These are phyloP conservation scores for Scedosporium dehoogii DNA, from an alignment of 2,329 filamentous ascomycete species.

Conservation along the genomic window DNA sequence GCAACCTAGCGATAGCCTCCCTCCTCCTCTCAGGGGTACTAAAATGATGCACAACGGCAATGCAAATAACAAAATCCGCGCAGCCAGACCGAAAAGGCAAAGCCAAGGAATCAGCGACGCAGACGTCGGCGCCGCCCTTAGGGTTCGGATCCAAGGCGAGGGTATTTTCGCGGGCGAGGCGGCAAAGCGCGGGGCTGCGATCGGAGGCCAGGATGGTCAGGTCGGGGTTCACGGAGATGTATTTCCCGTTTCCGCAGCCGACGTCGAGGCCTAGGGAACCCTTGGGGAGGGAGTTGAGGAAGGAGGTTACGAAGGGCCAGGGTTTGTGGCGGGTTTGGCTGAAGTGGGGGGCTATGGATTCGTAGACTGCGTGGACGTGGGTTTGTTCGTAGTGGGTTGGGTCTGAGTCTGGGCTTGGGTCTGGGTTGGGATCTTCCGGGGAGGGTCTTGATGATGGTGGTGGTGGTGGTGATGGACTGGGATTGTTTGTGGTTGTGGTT, in stretches of 20 bases:
- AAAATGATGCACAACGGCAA: constrained; percentile 90
- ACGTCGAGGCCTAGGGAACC: constrained; percentile 82
- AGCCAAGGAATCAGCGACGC: constrained; percentile 74
- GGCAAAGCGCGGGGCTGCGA: constrained; percentile 51
- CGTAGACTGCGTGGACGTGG: constrained; percentile 89
- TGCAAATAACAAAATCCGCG: constrained; percentile 80
- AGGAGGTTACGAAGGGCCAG: constrained; percentile 83
- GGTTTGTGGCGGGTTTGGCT: constrained; percentile 72
- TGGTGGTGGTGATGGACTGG: background rate
- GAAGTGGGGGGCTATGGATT: constrained; percentile 76
- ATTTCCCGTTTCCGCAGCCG: constrained; percentile 96
- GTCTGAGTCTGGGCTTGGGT: constrained; percentile 14
- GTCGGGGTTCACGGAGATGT: constrained; percentile 66
- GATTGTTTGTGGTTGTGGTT: background rate
- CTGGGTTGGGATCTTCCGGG: constrained; percentile 6
- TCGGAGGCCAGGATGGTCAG: constrained; percentile 73
- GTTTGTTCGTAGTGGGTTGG: constrained; percentile 57
- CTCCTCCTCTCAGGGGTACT: constrained; percentile 66
- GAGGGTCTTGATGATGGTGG: background rate
- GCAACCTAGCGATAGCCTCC: constrained; percentile 60
- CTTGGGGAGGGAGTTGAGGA: constrained; percentile 53
- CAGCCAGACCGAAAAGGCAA: constrained; percentile 59
- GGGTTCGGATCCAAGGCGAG: constrained; percentile 15
- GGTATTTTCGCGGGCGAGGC: constrained; percentile 30
- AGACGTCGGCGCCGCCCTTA: constrained; percentile 46